Conservation (phyloP, 495 filamentous ascomycete species). For the Podospora conica region DNA sequence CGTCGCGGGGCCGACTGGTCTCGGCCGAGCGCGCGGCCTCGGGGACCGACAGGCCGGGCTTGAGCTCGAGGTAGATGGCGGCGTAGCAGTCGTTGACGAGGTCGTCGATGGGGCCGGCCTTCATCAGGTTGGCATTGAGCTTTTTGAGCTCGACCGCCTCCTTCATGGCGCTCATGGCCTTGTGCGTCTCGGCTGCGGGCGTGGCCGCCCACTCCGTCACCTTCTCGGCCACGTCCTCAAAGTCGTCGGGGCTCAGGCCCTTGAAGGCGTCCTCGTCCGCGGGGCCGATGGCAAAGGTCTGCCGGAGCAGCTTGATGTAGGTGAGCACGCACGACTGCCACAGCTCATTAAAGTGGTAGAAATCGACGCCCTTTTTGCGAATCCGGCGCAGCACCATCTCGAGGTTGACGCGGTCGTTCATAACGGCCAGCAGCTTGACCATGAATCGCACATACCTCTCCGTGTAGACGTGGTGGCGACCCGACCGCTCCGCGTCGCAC, state of each 20-base stretch:
- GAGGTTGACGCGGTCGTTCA: conserved; percentile 71
- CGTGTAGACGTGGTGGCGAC: conserved; percentile 91
- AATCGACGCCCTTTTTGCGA: conserved; percentile 74
- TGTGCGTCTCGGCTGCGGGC: conserved; percentile 31
- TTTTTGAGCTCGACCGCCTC: conserved; percentile 89
- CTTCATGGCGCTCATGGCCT: conserved; percentile 63
- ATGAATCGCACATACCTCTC: conserved; percentile 83
- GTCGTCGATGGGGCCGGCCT: conserved; percentile 78
- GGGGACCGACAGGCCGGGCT: conserved; percentile 32
- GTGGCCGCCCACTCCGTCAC: conserved; percentile 47
- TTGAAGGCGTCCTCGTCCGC: conserved; percentile 76
- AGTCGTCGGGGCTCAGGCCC: conserved; percentile 71
- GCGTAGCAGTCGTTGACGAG: conserved; percentile 83
- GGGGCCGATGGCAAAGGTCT: conserved; percentile 56
- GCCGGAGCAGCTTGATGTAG: conserved; percentile 72
- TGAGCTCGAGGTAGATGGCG: conserved; percentile 58
- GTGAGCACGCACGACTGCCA: conserved; percentile 75
- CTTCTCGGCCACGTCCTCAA: conserved; percentile 51
- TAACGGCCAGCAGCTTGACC: conserved; percentile 61
- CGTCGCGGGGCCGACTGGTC: conserved; percentile 13
- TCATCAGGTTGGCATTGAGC: conserved; percentile 79
- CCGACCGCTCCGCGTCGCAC: conserved; percentile 84
- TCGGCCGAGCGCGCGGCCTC: conserved; percentile 24
- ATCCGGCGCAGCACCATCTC: conserved; percentile 77
- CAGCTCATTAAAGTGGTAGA: conserved; percentile 74